Conservation (phyloP, 345 rosid genomes). For the Noccaea caerulescens region DNA sequence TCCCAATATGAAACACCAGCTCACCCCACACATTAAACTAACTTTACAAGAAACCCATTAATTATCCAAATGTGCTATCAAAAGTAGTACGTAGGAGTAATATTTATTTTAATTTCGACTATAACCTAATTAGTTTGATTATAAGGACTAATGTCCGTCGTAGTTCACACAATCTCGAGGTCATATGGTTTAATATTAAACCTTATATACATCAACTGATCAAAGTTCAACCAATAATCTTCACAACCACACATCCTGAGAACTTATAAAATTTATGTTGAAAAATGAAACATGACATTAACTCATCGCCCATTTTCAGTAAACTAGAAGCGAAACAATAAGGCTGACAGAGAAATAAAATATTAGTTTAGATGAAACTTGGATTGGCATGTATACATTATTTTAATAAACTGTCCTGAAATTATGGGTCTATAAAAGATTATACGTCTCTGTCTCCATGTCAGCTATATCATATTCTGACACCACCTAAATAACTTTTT, state of each 20-base stretch:
- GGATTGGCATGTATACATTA: slow-evolving; percentile 22
- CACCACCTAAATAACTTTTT: slow-evolving; percentile 30
- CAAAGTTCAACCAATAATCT: not conserved
- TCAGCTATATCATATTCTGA: slow-evolving; percentile 40
- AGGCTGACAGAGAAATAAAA: slow-evolving; percentile 35
- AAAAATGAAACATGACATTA: not conserved
- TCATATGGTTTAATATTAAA: not conserved
- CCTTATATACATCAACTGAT: not conserved
- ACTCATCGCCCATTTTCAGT: slow-evolving; percentile 11
- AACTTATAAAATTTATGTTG: not conserved
- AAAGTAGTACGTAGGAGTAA: not conserved
- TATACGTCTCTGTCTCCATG: slow-evolving; percentile 45
- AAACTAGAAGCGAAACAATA: slow-evolving; percentile 25
- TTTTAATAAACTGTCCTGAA: slow-evolving; percentile 36
- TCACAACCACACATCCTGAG: slow-evolving; percentile 10
- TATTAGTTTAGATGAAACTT: slow-evolving; percentile 32
- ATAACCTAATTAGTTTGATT: slow-evolving; percentile 1
- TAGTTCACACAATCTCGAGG: not conserved
- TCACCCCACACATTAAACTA: slow-evolving; percentile 51
- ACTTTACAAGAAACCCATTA: slow-evolving; percentile 32
- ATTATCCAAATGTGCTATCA: not conserved
- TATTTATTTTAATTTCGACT: slow-evolving; percentile 3
- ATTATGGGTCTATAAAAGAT: slow-evolving; percentile 43
- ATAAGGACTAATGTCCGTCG: slow-evolving; percentile 1
- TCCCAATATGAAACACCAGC: slow-evolving; percentile 53